A percentile compares a stretch with the other conserved stretches of the same genome.
Conservation (phyloP, 176 grass and related monocot genomes). For the Bolboschoenus planiculmis region DNA sequence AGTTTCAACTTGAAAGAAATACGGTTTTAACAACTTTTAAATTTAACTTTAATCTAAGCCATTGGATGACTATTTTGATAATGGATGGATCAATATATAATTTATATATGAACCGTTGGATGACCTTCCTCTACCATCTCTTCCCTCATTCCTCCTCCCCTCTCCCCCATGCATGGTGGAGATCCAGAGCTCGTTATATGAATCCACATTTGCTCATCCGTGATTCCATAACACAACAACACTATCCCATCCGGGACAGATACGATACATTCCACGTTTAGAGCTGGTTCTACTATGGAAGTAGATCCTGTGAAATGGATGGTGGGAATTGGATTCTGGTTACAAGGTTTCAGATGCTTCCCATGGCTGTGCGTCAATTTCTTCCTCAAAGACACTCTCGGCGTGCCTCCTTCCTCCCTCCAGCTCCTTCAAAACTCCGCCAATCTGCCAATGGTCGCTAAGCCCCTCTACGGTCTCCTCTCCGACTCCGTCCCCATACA, state of each 20-base stretch:
- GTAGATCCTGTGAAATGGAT: conserved; percentile 42
- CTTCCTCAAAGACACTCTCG: conserved; percentile 90
- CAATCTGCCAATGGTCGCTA: conserved; percentile 88
- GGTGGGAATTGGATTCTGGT: conserved; percentile 81
- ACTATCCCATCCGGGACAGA: not conserved
- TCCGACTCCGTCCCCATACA: conserved; percentile 72
- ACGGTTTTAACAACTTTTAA: no score
- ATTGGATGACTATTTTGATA: no score
- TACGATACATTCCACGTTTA: no score
- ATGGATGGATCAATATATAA: no score
- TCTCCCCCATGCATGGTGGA: no score
- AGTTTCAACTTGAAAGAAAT: no score
- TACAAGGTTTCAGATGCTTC: conserved; percentile 89
- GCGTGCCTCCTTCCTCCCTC: conserved; percentile 54
- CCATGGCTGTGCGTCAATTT: conserved; percentile 82
- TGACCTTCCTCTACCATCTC: no score
- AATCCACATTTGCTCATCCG: not conserved
- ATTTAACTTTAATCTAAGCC: no score
- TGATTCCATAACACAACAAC: not conserved
- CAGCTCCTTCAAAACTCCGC: conserved; percentile 70
- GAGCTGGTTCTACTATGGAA: conserved; percentile 13
- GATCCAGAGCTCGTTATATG: not conserved
- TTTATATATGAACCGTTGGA: no score
- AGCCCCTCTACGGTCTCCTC: conserved; percentile 79
- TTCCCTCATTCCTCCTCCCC: no score